Conservation (phyloP, 495 filamentous ascomycete genomes). For the Hypoxylon subgilvum region DNA sequence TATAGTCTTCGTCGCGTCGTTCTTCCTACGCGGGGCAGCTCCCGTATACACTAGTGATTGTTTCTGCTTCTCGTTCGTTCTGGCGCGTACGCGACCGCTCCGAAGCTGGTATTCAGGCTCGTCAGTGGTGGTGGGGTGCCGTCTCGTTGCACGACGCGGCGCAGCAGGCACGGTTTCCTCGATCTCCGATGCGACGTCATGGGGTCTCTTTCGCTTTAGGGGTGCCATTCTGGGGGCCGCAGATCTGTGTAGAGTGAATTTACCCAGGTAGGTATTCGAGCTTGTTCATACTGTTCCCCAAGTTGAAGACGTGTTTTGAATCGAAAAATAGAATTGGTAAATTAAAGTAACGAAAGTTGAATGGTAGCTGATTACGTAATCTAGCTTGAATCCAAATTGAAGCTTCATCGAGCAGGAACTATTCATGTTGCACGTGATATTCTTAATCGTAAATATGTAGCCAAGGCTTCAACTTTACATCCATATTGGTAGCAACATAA, state of each 20-base stretch:
- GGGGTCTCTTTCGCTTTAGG: constrained; percentile 50
- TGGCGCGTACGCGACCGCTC: constrained; percentile 44
- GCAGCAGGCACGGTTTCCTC: neutral
- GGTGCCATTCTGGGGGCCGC: constrained; percentile 42
- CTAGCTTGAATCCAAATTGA: neutral
- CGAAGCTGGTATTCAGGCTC: constrained; percentile 42
- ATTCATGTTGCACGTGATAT: constrained; percentile 18
- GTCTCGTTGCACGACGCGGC: constrained; percentile 52
- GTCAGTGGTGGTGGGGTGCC: constrained; percentile 38
- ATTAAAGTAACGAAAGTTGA: neutral
- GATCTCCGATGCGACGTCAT: constrained; percentile 28
- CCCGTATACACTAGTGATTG: neutral
- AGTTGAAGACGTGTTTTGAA: neutral
- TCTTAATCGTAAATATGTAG: constrained; percentile 9
- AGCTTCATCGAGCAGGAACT: too few relatives aligned
- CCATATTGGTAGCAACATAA: too few relatives aligned
- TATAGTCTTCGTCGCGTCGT: constrained; percentile 15
- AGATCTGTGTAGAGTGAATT: neutral
- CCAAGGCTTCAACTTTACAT: neutral
- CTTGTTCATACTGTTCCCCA: too few relatives aligned
- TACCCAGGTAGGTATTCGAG: too few relatives aligned
- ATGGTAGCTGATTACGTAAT: neutral
- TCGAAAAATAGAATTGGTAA: neutral
- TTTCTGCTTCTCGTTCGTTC: constrained; percentile 14
- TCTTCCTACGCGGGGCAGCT: neutral